Evolutionary conservation across 371 early-diverging fungal genomes (phyloP).

Genomic region (Rhizopus delemar): DNA sequence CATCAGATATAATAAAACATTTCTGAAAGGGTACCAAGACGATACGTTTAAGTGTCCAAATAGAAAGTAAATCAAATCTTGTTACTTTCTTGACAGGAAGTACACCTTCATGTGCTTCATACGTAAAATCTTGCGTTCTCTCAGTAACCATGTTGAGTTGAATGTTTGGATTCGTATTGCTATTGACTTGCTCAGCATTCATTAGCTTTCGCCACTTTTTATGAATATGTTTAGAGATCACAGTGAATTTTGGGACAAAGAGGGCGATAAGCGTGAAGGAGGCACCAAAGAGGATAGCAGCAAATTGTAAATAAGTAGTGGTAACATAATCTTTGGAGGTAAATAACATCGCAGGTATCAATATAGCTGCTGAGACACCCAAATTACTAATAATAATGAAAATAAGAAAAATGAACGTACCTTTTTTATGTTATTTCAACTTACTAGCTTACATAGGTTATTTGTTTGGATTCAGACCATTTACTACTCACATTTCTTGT

Average conservation of each 20-base stretch:
- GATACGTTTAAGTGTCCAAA: constrained; percentile 47
- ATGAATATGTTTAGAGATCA: constrained; percentile 27
- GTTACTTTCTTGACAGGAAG: constrained; percentile 43
- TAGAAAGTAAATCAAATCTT: constrained; percentile 37
- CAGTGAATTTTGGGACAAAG: constrained; percentile 34
- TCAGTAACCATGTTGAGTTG: constrained; percentile 22
- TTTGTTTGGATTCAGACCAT: constrained; percentile 49
- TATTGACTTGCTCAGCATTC: too few relatives aligned
- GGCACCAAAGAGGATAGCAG: constrained; percentile 35
- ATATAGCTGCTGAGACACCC: constrained; percentile 31
- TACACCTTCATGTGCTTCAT: constrained; percentile 43
- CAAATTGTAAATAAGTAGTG: constrained; percentile 31
- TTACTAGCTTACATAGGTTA: constrained; percentile 53
- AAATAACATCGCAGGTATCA: constrained; percentile 35
- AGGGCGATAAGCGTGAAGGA: constrained; percentile 38
- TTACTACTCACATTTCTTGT: constrained; percentile 40
- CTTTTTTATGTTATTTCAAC: constrained; percentile 1
- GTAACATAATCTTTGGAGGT: constrained; percentile 23
- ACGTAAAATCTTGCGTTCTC: constrained; percentile 33
- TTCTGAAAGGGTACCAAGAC: constrained; percentile 40
- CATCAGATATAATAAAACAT: constrained; percentile 39
- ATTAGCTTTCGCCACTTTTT: constrained; percentile 14
- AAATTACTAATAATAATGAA: constrained; percentile 28
- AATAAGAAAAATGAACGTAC: not conserved
- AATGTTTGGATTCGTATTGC: not conserved